Evolutionary conservation across 345 rosid genomes (phyloP).

Genomic region (Aquilaria sinensis): DNA sequence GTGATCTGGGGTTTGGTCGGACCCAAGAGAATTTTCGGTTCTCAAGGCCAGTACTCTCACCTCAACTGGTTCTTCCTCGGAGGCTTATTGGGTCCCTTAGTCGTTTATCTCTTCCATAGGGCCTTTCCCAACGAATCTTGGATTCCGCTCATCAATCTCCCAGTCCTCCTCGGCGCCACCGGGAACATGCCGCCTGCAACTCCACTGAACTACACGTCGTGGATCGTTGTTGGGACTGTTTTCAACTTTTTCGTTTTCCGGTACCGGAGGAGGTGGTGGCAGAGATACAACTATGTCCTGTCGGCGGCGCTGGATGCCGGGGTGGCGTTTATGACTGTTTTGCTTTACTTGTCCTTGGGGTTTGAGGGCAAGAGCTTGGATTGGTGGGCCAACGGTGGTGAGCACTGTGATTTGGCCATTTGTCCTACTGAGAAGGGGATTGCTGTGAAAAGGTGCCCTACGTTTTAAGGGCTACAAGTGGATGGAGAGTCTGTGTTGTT

Average conservation of each 20-base stretch:
- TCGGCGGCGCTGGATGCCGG: slow-evolving; percentile 48
- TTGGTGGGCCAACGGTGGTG: slow-evolving; percentile 38
- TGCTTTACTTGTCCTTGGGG: slow-evolving; percentile 23
- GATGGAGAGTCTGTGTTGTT: too few relatives aligned
- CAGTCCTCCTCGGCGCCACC: slow-evolving; percentile 29
- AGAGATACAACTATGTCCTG: slow-evolving; percentile 36
- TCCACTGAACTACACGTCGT: slow-evolving; percentile 24
- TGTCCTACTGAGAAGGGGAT: slow-evolving; percentile 37
- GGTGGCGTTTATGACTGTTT: slow-evolving; percentile 36
- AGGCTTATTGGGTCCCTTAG: slow-evolving; percentile 22
- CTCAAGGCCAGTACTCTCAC: slow-evolving; percentile 20
- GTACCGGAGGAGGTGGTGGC: slow-evolving; percentile 37
- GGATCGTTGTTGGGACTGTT: slow-evolving; percentile 29
- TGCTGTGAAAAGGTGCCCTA: slow-evolving; percentile 29
- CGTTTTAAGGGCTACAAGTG: slow-evolving; percentile 10
- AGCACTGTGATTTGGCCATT: slow-evolving; percentile 33
- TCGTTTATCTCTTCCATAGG: slow-evolving; percentile 24
- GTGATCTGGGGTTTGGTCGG: slow-evolving; percentile 37
- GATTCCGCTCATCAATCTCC: slow-evolving; percentile 32
- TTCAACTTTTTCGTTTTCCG: slow-evolving; percentile 32
- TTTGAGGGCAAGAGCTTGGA: slow-evolving; percentile 20
- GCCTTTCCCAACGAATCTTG: slow-evolving; percentile 24
- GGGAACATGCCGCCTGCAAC: slow-evolving; percentile 31
- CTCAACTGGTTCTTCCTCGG: slow-evolving; percentile 37
- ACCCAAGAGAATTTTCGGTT: slow-evolving; percentile 26